phyloP scores from a whole-genome alignment of 805 yeast species.

The Metschnikowia arizonensis region DNA sequence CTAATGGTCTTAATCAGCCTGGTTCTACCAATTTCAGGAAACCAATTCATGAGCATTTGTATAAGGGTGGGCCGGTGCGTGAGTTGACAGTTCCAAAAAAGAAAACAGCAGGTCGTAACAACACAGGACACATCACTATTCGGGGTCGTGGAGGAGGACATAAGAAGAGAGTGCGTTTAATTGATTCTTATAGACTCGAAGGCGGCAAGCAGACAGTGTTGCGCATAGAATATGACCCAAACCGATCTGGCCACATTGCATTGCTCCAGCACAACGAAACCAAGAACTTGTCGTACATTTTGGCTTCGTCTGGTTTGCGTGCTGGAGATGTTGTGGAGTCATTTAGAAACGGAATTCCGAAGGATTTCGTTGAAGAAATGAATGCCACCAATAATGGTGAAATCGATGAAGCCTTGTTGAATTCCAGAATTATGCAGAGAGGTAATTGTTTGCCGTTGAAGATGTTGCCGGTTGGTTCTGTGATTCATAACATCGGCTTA shows the following conservation, averaged over 20 bases:
- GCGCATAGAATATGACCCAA: slow-evolving; percentile 94
- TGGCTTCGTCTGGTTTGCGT: slow-evolving; percentile 90
- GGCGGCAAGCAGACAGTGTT: slow-evolving; percentile 75
- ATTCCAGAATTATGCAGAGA: slow-evolving; percentile 80
- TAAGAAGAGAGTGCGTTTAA: slow-evolving; percentile 76
- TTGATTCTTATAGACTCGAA: slow-evolving; percentile 66
- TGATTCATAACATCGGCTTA: slow-evolving; percentile 83
- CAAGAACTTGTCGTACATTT: slow-evolving; percentile 66
- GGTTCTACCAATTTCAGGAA: slow-evolving; percentile 84
- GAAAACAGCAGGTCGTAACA: slow-evolving; percentile 82
- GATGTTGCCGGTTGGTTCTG: slow-evolving; percentile 93
- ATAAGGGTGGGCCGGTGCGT: slow-evolving; percentile 77
- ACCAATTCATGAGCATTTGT: slow-evolving; percentile 82
- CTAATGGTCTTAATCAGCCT: slow-evolving; percentile 71
- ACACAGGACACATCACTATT: slow-evolving; percentile 81
- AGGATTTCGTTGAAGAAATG: slow-evolving; percentile 71
- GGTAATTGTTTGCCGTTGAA: slow-evolving; percentile 92
- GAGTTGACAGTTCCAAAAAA: slow-evolving; percentile 70
- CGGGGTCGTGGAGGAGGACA: slow-evolving; percentile 98
- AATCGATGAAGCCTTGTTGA: slow-evolving; percentile 85
- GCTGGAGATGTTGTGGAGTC: slow-evolving; percentile 89
- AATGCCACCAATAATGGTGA: slow-evolving; percentile 59
- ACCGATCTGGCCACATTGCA: slow-evolving; percentile 91
- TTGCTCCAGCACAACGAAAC: slow-evolving; percentile 62
- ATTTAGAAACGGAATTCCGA: slow-evolving; percentile 84